Evolutionary conservation across 2,329 filamentous ascomycete species (phyloP), one percentile per base, ranked within the genome.

Genomic region (Nemania sp.): DNA sequence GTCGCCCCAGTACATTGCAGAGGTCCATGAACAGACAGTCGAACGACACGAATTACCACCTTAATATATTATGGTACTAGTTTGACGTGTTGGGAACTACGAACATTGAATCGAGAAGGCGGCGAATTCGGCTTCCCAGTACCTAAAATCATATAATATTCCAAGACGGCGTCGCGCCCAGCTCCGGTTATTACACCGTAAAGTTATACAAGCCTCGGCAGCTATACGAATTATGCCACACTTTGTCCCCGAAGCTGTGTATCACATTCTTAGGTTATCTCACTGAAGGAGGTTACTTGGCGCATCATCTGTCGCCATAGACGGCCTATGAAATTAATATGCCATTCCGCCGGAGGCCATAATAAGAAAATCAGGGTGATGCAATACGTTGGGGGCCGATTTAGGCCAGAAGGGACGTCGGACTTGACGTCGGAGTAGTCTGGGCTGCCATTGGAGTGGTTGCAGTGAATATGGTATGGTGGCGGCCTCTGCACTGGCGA

Each of bases 1-100:
- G 49, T 64, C 67, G 24, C 61, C 67, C 5, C 67, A 70, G 27
- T 64, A 62, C 11, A 62, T 70, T 51, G 64, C 64, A 29, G 67
- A 70, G 29, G 67, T 68, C 18, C 64, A 67, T 11, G 67, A 57
- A 27, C 26, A 67, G 24, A 61, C 64, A 15, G 38, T 51, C 15
- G 26, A 43, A 10, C 52, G 52, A 24, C 45, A 68, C 41, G 68
- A 70, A 27, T 13, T 70, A 24, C 64, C 64, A 8, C 51, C 68
- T 49, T 70, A 11, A 64, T 32, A 27, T 18, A 11, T 41, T 10
- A 11, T 24, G 15, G 7, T n/a, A n/a, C n/a, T n/a, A n/a, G n/a
- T 52, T n/a, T n/a, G 24, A 15, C n/a, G 56, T n/a, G 18, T 11
- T 35, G 13, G 26, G 52, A 52, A 26, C 5, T n/a, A 29, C 32